A percentile compares a stretch with the other conserved stretches of the same genome.
Evolutionary conservation across 2,329 filamentous ascomycete genomes (phyloP).

Genomic region (Sporothrix dimorphospora): DNA sequence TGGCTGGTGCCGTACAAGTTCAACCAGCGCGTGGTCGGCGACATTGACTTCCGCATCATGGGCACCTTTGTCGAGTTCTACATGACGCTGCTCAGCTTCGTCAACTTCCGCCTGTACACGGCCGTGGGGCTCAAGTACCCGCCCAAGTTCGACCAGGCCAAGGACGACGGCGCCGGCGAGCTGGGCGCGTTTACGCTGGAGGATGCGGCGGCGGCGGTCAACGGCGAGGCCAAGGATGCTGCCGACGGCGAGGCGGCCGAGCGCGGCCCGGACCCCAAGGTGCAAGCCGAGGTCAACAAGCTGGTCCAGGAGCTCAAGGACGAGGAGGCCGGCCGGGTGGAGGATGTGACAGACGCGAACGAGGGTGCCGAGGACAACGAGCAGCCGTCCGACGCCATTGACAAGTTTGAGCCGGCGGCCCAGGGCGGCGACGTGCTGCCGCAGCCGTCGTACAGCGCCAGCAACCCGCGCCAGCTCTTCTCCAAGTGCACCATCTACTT

Average conservation of each 20-base stretch:
- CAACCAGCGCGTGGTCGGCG: conserved; percentile 89
- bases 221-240: conserved; percentile 57
- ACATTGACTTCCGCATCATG: conserved; percentile 99
- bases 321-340: conserved; percentile 34
- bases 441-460: conserved; percentile 71
- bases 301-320: conserved; percentile 69
- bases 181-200: conserved; percentile 90
- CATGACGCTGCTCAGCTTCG: conserved; percentile 90
- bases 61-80: conserved; percentile 99
- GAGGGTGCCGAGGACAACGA: conserved; percentile 48
- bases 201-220: conserved; percentile 68
- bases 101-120: conserved; percentile 95
- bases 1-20: conserved; percentile 99
- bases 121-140: conserved; percentile 91
- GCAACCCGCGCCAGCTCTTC: conserved; percentile 76
- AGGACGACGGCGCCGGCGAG: conserved; percentile 88
- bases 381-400: conserved; percentile 66
- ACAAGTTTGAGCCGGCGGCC: conserved; percentile 86
- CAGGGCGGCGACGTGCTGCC: conserved; percentile 83
- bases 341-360: conserved; percentile 50
- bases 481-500: conserved; percentile 88
- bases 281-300: conserved; percentile 69
- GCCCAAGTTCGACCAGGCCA: conserved; percentile 84
- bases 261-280: conserved; percentile 62
- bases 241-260: conserved; percentile 38